These are phyloP conservation scores for Senecio squalidus DNA, from an alignment of 140 eudicot genomes.

Conservation along the genomic window DNA sequence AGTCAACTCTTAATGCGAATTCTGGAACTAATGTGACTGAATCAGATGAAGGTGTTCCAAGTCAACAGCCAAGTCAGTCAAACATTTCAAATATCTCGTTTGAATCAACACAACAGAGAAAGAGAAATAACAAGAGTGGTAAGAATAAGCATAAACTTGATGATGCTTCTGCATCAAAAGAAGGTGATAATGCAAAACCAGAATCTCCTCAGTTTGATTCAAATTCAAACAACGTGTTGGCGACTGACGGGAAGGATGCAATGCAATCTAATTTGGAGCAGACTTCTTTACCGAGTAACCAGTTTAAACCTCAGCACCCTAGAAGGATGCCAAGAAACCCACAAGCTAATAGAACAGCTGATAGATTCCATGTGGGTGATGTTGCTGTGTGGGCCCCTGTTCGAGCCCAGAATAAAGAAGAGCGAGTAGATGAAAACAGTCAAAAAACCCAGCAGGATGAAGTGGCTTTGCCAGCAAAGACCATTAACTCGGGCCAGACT, in stretches of 20 bases:
- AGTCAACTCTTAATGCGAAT: conserved; percentile 21
- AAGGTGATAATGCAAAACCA: conserved; percentile 27
- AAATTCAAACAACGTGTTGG: conserved; percentile 27
- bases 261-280: conserved; percentile 32
- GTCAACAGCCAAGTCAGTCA: conserved; percentile 15
- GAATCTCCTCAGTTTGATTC: conserved; percentile 24
- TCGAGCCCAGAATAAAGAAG: conserved; percentile 51
- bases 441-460: conserved; percentile 31
- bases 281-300: conserved; percentile 36
- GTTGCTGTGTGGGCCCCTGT: conserved; percentile 95
- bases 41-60: conserved; percentile 27
- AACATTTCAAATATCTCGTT: conserved; percentile 13
- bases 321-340: conserved; percentile 58
- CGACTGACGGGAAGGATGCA: conserved; percentile 31
- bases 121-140: conserved; percentile 47
- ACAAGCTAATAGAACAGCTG: conserved; percentile 46
- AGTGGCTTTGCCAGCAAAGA: conserved; percentile 31
- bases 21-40: conserved; percentile 12
- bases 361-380: conserved; percentile 60
- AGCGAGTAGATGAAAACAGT: conserved; percentile 32
- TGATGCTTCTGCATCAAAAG: conserved; percentile 28
- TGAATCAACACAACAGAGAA: conserved; percentile 41
- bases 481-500: conserved; percentile 35
- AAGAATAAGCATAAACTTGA: conserved; percentile 61
- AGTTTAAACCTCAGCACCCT: conserved; percentile 59